Percentiles rank a stretch among this genome's conserved stretches.
These are phyloP conservation scores for Penicillium freii DNA, from an alignment of 2,329 filamentous ascomycete species.

Conservation along the genomic window DNA sequence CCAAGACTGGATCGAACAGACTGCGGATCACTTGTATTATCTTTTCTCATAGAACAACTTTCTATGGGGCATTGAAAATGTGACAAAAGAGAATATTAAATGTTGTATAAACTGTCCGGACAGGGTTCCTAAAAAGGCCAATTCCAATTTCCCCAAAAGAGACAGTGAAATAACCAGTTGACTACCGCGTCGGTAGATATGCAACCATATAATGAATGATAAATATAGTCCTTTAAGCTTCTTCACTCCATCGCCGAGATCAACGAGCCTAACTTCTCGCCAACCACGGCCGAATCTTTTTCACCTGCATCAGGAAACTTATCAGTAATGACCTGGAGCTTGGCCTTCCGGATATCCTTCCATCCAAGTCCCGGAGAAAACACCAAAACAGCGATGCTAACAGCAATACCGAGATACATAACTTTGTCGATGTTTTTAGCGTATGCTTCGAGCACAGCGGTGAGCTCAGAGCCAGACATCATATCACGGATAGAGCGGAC, in stretches of 20 bases:
- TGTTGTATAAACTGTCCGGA: background rate
- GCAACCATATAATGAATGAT: background rate
- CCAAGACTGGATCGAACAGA: too few relatives aligned
- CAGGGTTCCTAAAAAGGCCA: background rate
- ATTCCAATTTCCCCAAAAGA: background rate
- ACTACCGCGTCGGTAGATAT: background rate
- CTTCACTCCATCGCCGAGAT: background rate
- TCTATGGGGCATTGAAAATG: background rate
- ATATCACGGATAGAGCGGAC: slow-evolving; percentile 25
- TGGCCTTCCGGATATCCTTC: slow-evolving; percentile 30
- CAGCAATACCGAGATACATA: slow-evolving; percentile 31
- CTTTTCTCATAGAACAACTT: background rate
- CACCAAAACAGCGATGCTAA: slow-evolving; percentile 20
- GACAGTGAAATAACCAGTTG: background rate
- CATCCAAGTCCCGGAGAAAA: slow-evolving; percentile 30
- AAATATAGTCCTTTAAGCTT: background rate
- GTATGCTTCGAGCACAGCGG: slow-evolving; percentile 28
- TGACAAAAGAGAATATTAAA: background rate
- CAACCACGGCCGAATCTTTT: background rate
- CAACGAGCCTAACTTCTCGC: background rate
- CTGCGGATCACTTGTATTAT: background rate
- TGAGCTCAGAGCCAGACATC: slow-evolving; percentile 25
- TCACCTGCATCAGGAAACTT: background rate
- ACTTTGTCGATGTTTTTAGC: slow-evolving; percentile 27
- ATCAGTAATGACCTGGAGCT: slow-evolving; percentile 18